phyloP scores from a whole-genome alignment of 2,329 filamentous ascomycete species.

The Calycina marina region DNA sequence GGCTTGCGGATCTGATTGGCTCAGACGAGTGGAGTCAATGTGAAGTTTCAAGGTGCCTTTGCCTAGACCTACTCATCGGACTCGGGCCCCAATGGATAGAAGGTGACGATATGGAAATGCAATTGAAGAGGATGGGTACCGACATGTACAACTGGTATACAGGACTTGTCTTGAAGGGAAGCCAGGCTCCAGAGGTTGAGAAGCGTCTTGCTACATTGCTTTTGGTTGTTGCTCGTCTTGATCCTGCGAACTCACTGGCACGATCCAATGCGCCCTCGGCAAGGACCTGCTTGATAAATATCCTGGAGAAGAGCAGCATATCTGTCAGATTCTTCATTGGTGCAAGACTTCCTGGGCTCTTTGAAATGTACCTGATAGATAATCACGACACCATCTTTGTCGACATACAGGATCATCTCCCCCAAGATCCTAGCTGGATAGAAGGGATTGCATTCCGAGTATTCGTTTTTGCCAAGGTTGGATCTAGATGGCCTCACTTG shows the following conservation, averaged over 20 bases:
- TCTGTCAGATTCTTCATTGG: slow-evolving; percentile 65
- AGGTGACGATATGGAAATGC: slow-evolving; percentile 29
- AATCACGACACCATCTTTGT: slow-evolving; percentile 74
- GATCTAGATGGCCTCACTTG: slow-evolving; percentile 72
- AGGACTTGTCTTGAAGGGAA: slow-evolving; percentile 49
- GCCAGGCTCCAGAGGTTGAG: slow-evolving; percentile 56
- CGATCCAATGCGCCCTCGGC: slow-evolving; percentile 25
- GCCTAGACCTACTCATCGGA: slow-evolving; percentile 52
- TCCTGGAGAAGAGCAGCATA: slow-evolving; percentile 53
- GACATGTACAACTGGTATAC: slow-evolving; percentile 70
- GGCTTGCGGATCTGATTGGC: slow-evolving; percentile 35
- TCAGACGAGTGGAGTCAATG: slow-evolving; percentile 53
- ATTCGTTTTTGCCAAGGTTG: slow-evolving; percentile 60
- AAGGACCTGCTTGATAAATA: slow-evolving; percentile 57
- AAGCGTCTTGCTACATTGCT: slow-evolving; percentile 54
- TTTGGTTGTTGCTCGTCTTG: slow-evolving; percentile 43
- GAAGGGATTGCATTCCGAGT: slow-evolving; percentile 82
- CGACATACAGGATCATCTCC: slow-evolving; percentile 70
- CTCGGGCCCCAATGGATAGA: slow-evolving; percentile 15
- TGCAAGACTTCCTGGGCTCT: slow-evolving; percentile 55
- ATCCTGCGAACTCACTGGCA: slow-evolving; percentile 47
- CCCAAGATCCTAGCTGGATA: slow-evolving; percentile 50
- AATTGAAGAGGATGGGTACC: slow-evolving; percentile 50
- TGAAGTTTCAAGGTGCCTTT: slow-evolving; percentile 55
- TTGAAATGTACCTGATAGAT: slow-evolving; percentile 67